phyloP scores from a whole-genome alignment of 768 basidiomycete genomes.

The Russula dissimulans region DNA sequence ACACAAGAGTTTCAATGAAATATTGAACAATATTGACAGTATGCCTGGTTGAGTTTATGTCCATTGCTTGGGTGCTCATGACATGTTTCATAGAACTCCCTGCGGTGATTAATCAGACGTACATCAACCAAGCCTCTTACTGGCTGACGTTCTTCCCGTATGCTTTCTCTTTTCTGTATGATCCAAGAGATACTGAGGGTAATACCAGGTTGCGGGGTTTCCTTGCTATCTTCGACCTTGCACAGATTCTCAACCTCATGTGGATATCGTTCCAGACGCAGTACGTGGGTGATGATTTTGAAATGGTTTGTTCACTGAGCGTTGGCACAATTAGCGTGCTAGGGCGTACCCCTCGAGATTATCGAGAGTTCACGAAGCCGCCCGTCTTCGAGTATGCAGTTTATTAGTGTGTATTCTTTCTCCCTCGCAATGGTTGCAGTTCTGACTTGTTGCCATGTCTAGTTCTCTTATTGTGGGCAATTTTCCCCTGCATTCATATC shows the following conservation, averaged over 20 bases:
- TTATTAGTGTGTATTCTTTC: conserved; percentile 53
- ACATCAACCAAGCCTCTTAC: conserved; percentile 84
- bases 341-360: conserved; percentile 84
- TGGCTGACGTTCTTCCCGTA: conserved; percentile 94
- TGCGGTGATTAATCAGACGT: conserved; percentile 69
- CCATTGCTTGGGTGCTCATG: not conserved
- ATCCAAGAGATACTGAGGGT: not conserved
- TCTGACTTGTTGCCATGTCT: conserved; percentile 9
- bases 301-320: not conserved
- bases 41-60: not conserved
- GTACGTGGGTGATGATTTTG: conserved; percentile 33
- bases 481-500: conserved; percentile 3
- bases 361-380: conserved; percentile 84
- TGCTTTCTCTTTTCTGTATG: conserved; percentile 24
- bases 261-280: conserved; percentile 78
- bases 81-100: conserved; percentile 49
- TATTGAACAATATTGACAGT: conserved; percentile 41
- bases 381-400: conserved; percentile 83
- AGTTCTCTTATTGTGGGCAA: conserved; percentile 50
- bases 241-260: conserved; percentile 86
- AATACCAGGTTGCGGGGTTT: conserved; percentile 75
- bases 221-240: conserved; percentile 88
- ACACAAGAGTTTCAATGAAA: conserved; percentile 36
- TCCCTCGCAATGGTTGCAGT: not conserved
- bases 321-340: conserved; percentile 42